Evolutionary conservation across 768 basidiomycete species (phyloP).

Genomic region (Termitomyces sp.): DNA sequence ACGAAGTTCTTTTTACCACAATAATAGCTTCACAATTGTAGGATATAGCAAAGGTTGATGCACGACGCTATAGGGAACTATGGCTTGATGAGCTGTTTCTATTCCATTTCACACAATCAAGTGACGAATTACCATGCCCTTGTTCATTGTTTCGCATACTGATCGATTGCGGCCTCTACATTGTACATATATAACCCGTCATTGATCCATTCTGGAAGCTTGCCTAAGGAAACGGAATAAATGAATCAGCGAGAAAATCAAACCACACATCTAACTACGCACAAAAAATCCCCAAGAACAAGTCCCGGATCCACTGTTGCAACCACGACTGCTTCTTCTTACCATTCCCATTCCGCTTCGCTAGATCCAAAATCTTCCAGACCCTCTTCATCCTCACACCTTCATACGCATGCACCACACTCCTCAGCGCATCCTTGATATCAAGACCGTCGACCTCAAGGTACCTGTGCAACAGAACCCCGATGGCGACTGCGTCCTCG

Average conservation of each 20-base stretch:
- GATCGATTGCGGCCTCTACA: conserved; percentile 19
- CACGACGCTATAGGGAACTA: not conserved
- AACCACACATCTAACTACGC: conserved; percentile 8
- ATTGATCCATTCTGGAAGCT: conserved; percentile 26
- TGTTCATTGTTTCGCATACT: conserved; percentile 15
- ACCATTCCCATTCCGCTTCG: conserved; percentile 25
- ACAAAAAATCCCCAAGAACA: conserved; percentile 29
- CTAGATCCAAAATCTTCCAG: conserved; percentile 25
- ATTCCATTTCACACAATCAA: not conserved
- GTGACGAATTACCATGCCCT: not conserved
- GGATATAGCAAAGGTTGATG: too few relatives aligned
- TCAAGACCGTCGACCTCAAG: conserved; percentile 7
- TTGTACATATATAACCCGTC: conserved; percentile 24
- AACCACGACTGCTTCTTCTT: conserved; percentile 28
- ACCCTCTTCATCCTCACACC: not conserved
- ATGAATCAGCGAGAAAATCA: not conserved
- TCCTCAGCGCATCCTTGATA: conserved; percentile 11
- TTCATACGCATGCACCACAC: not conserved
- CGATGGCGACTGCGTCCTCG: conserved; percentile 33
- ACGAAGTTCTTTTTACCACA: too few relatives aligned
- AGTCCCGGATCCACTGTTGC: conserved; percentile 29
- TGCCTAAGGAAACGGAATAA: conserved; percentile 13
- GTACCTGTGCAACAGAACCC: conserved; percentile 8
- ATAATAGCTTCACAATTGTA: too few relatives aligned
- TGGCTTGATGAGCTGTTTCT: not conserved